Percentiles rank a stretch among this genome's conserved stretches.
Conservation (phyloP, 1,139 yeast genomes). For the Zygosaccharomyces pseudobailii region DNA sequence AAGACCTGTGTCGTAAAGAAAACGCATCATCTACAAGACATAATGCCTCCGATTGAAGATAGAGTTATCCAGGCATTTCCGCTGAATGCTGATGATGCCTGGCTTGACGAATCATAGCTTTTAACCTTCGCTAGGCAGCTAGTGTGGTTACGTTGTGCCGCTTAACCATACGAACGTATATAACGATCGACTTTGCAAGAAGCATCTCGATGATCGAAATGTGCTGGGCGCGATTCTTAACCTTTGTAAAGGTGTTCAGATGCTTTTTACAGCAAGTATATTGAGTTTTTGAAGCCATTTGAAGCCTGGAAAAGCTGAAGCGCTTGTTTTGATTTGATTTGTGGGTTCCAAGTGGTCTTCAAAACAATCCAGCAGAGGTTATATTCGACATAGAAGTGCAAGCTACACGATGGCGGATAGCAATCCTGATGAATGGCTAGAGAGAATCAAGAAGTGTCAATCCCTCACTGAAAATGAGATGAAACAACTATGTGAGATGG, state of each 20-base stretch:
- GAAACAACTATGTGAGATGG: slow-evolving; percentile 94
- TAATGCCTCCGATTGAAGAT: slow-evolving; percentile 28
- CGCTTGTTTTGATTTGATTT: neutral
- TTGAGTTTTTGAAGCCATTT: neutral
- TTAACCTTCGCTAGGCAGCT: neutral
- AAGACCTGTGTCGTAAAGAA: slow-evolving; percentile 30
- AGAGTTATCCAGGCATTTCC: slow-evolving; percentile 28
- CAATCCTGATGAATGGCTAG: slow-evolving; percentile 96
- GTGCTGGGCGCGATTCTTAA: neutral
- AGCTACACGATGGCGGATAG: slow-evolving; percentile 53
- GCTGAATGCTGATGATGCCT: slow-evolving; percentile 28
- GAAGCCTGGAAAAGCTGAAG: neutral
- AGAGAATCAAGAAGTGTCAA: slow-evolving; percentile 84
- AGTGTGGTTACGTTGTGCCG: neutral
- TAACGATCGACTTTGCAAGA: slow-evolving; percentile 1
- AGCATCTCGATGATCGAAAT: slow-evolving; percentile 2
- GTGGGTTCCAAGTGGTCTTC: neutral
- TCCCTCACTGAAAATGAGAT: slow-evolving; percentile 87
- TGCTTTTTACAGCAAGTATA: neutral
- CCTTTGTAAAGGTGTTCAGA: neutral
- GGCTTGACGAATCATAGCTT: slow-evolving; percentile 22
- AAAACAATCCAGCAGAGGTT: neutral
- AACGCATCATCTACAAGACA: slow-evolving; percentile 22
- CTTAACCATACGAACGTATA: neutral
- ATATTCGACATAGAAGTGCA: neutral